phyloP scores from a whole-genome alignment of 768 basidiomycete genomes.

The Amanita inopinata region DNA sequence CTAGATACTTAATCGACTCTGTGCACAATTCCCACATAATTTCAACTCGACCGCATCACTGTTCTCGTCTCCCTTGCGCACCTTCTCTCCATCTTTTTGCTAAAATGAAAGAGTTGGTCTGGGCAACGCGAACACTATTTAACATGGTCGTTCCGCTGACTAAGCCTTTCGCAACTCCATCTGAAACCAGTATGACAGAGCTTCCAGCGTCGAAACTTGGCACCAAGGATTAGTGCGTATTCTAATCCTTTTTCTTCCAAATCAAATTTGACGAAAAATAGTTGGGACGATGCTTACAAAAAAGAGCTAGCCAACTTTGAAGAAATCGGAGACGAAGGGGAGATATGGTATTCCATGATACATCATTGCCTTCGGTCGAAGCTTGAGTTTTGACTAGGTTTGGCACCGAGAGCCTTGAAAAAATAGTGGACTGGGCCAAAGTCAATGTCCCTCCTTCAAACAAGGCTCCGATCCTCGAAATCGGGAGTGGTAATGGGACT shows the following conservation, averaged over 20 bases:
- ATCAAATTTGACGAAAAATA: slow-evolving; percentile 18
- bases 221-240: slow-evolving; percentile 64
- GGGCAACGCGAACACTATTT: no score
- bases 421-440: slow-evolving; percentile 70
- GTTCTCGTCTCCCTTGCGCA: not conserved
- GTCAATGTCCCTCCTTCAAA: slow-evolving; percentile 40
- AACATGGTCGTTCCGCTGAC: slow-evolving; percentile 15
- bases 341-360: slow-evolving; percentile 55
- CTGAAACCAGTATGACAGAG: slow-evolving; percentile 26
- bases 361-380: slow-evolving; percentile 1
- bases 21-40: not conserved
- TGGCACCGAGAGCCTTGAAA: slow-evolving; percentile 62
- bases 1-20: slow-evolving; percentile 6
- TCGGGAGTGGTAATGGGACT: slow-evolving; percentile 76
- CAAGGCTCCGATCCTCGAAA: slow-evolving; percentile 53
- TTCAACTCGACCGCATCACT: no score
- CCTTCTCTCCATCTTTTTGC: not conserved
- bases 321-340: slow-evolving; percentile 77
- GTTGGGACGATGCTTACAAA: slow-evolving; percentile 74
- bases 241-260: not conserved
- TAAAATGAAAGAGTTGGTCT: not conserved
- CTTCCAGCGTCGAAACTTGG: slow-evolving; percentile 69
- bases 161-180: slow-evolving; percentile 18
- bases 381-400: slow-evolving; percentile 44
- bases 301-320: slow-evolving; percentile 63